Evolutionary conservation across 2,329 filamentous ascomycete genomes (phyloP), one percentile per base, ranked within the genome.

Genomic region (Verticillium longisporum): DNA sequence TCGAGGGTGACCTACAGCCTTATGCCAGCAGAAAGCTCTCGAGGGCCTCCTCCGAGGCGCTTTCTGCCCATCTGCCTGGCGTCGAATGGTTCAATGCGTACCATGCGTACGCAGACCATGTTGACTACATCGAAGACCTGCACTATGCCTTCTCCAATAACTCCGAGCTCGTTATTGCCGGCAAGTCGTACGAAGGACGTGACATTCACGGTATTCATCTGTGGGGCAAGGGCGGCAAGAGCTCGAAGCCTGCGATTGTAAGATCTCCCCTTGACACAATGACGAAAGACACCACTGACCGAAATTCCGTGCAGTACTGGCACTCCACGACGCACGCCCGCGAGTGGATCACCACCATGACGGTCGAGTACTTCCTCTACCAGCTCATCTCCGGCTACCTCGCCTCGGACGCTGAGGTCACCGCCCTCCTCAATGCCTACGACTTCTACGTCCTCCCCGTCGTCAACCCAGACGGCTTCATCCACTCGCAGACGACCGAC

Each of bases 381-480:
- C 71, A 76, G 18, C 73, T 87, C 36, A 71, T 85, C 18, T 73
- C 73, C 38, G 75, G 77, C 57, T 83, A 83, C 66, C 61, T 64
- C n/a, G 68, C 67, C 36, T 70, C 71, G 18, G 68, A 73, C 14
- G 66, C 72, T n/a, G 67, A 72, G 14, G 66, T 77, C 50, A 73
- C 71, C 56, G 68, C 69, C 1, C 78, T 83, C 59, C 77, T 88
- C 31, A 79, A 88, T 71, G 83, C 78, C 60, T 88, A 86, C 68
- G 88, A 90, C 72, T 87, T 87, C 65, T 88, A 87, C 70, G 80
- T 89, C 65, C 78, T 88, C 63, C 85, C 85, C 3, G 73, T 87
- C 31, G 83, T 85, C 15, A 88, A 88, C 68, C 83, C 84, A 0
- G 85, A 87, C 60, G 83, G 82, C 59, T 84, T 84, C 67, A 72